Evolutionary conservation across 148 eudicot species (phyloP), one percentile per base, ranked within the genome.

Genomic region (Agrostemma githago): DNA sequence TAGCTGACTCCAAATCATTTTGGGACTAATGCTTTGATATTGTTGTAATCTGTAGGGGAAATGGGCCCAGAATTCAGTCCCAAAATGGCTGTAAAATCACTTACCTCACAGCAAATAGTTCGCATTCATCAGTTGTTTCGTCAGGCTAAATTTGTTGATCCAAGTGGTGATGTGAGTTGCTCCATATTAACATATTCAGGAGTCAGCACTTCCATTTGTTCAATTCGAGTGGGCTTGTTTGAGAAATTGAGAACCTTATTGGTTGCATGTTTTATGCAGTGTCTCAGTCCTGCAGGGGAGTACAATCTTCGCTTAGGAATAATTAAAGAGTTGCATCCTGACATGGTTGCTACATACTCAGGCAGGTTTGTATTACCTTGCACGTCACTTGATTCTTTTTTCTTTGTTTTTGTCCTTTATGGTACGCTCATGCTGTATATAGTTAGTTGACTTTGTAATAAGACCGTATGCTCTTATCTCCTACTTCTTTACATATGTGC

Each of bases 261-360:
- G n/a, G 19, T 71, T 21, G 42, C 70, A 60, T 62, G 66, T 62
- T 57, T 37, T 65, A 75, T 82, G 83, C 87, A 96, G 99, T 92
- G 97, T 80, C 97, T 96, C 72, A 96, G 97, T 82, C 99, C 99
- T 82, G 99, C 99, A 38, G 99, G 99, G 61, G 99, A 96, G 84
- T 96, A 96, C 85, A 96, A 96, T 80, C 89, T 96, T 76, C 99
- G 99, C 51, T 84, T 96, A 74, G 99, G 99, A 76, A 92, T 96
- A 73, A 87, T 96, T 72, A 96, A 96, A 85, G 99, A 96, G 81
- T 88, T 96, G 83, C 97, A 96, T 72, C 99, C 99, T n/a, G 99
- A 96, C 72, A 92, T 96, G 97, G 99, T 96, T 81, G 97, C 97
- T 15, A 96, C 99, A 71, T 90, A 92, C 84, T 92, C 99, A 62